Percentiles rank a stretch among this genome's conserved stretches.
These are phyloP conservation scores for Malassezia obtusa DNA, from an alignment of 1,284 basidiomycete species.

Conservation along the genomic window DNA sequence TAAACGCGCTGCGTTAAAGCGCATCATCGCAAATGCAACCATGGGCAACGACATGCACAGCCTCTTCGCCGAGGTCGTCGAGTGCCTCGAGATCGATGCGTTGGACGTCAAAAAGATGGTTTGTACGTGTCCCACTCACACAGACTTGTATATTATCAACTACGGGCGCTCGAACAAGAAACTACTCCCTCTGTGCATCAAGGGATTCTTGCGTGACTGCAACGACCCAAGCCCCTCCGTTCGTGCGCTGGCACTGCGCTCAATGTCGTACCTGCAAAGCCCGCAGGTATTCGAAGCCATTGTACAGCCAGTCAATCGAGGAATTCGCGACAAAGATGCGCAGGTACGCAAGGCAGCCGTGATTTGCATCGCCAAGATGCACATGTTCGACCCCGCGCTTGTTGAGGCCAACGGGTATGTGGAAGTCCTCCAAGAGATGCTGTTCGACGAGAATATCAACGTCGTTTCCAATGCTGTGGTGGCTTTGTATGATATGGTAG, in stretches of 20 bases:
- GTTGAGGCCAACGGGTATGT: slow-evolving; percentile 78
- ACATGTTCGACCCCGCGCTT: slow-evolving; percentile 68
- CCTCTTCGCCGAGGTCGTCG: slow-evolving; percentile 74
- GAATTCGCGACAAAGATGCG: slow-evolving; percentile 77
- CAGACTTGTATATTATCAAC: slow-evolving; percentile 64
- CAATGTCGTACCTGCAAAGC: slow-evolving; percentile 84
- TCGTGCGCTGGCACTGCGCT: slow-evolving; percentile 80
- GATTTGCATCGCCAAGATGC: slow-evolving; percentile 79
- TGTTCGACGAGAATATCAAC: slow-evolving; percentile 86
- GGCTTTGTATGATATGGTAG: slow-evolving; percentile 79
- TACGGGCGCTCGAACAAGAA: slow-evolving; percentile 81
- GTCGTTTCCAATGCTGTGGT: slow-evolving; percentile 91
- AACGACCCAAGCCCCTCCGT: slow-evolving; percentile 83
- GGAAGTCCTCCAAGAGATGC: slow-evolving; percentile 70
- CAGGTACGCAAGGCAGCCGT: slow-evolving; percentile 79
- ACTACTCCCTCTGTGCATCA: slow-evolving; percentile 75
- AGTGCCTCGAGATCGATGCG: slow-evolving; percentile 70
- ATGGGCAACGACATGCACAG: slow-evolving; percentile 68
- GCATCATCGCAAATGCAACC: slow-evolving; percentile 48
- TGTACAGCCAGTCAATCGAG: slow-evolving; percentile 72
- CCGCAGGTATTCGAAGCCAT: slow-evolving; percentile 57
- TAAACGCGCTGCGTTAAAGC: slow-evolving; percentile 43
- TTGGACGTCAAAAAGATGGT: slow-evolving; percentile 95
- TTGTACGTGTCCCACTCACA: slow-evolving; percentile 8
- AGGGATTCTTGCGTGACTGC: slow-evolving; percentile 82